Conservation (phyloP, 2,329 filamentous ascomycete genomes). For the Pseudogymnoascus destructans region DNA sequence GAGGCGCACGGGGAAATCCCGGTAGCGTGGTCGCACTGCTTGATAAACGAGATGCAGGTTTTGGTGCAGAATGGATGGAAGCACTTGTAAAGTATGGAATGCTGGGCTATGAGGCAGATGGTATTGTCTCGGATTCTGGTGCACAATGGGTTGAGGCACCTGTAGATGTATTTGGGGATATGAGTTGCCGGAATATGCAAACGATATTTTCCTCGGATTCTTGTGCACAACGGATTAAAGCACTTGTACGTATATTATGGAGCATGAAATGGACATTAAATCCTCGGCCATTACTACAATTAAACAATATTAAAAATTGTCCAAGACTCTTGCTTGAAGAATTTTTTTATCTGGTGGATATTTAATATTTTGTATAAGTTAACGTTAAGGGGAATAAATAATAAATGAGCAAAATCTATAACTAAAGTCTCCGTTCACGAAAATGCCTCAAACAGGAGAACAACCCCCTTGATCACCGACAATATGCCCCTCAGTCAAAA, state of each 20-base stretch:
- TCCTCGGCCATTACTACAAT: background rate
- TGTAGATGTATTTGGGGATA: background rate
- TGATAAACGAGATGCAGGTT: slow-evolving; percentile 51
- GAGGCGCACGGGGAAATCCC: slow-evolving; percentile 25
- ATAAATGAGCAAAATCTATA: background rate
- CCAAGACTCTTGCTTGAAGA: background rate
- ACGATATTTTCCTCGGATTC: background rate
- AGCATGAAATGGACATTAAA: background rate
- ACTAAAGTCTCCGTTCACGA: background rate
- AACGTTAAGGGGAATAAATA: background rate
- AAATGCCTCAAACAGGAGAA: background rate
- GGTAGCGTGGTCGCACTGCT: slow-evolving; percentile 38
- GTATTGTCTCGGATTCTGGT: background rate
- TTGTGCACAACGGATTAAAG: slow-evolving; percentile 15
- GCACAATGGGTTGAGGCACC: slow-evolving; percentile 27
- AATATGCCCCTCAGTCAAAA: background rate
- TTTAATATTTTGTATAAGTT: background rate
- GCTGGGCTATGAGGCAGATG: background rate
- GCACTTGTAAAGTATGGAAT: slow-evolving; percentile 25
- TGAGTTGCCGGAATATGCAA: background rate
- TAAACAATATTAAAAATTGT: background rate
- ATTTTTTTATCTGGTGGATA: background rate
- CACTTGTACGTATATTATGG: slow-evolving; percentile 25
- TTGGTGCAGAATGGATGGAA: slow-evolving; percentile 44
- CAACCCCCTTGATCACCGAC: background rate